Base-by-base conservation (phyloP, 1,284 basidiomycete species). In the Cryptococcus sp. region DNA sequence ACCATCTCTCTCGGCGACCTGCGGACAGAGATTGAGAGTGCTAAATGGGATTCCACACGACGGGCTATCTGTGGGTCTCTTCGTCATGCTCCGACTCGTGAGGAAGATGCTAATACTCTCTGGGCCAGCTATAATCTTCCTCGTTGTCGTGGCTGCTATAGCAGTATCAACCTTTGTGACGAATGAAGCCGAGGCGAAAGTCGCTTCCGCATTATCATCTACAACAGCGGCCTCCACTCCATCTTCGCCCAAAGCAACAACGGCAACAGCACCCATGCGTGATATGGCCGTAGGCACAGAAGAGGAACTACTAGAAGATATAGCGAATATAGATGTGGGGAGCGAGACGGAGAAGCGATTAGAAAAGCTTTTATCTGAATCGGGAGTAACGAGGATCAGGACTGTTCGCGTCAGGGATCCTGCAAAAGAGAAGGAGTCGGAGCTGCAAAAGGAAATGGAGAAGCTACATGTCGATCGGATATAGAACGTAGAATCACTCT, bases 1-100 rank as follows among this genome's bases (percentile, higher is more conserved):
- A 86, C 93, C 29, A 87, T 96, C 59, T 83, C 82, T 20, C 80
- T 95, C 25, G 90, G 91, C 56, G 93, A 96, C 69, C 82, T 95
- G 46, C 85, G 91, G 20, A 90, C 91, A 1, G 86, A 86, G 61
- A 89, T 93, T 60, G 92, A 95, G 75, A 87, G 89, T 67, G 87
- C 88, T 29, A 92, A 89, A 74, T 95, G 92, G 93, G 87, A 93
- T 68, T 92, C 91, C 54, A 91, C 92, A 81, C 84, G 90, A 49
- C 86, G 89, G 58, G 87, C 89, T 52, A 90, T 94, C 65, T 81
- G 91, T 91, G 65, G 79, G 86, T 83, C 19, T n/a, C 38, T 13
- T 41, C 26, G 43, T 52, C 45, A 38, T 25, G 2, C n/a, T 37
- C 37, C 34, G 37, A 8, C 22, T 46, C 29, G 23, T 44, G 41